Evolutionary conservation across 2,329 filamentous ascomycete species (phyloP).

Genomic region (Furcasterigmium sp.): DNA sequence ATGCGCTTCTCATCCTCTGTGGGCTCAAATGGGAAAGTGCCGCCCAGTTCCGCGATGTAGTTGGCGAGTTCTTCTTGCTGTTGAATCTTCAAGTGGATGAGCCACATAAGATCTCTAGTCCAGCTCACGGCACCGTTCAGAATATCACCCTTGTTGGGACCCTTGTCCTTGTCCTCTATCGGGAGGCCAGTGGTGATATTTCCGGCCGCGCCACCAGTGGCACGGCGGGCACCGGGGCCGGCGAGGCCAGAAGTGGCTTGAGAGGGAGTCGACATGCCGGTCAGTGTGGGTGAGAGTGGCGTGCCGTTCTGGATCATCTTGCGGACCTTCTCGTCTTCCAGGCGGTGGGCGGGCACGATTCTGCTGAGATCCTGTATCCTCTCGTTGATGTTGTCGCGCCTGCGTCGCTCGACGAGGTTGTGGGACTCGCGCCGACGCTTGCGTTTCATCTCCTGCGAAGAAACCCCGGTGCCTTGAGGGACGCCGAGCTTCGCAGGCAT

Average conservation of each 20-base stretch:
- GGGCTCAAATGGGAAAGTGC: constrained; percentile 72
- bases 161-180: constrained; percentile 96
- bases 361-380: constrained; percentile 94
- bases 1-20: constrained; percentile 93
- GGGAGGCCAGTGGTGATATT: constrained; percentile 92
- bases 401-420: constrained; percentile 90
- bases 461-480: constrained; percentile 44
- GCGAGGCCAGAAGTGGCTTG: constrained; percentile 83
- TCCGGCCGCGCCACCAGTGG: constrained; percentile 61
- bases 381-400: constrained; percentile 97
- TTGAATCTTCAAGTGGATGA: constrained; percentile 81
- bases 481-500: constrained; percentile 79
- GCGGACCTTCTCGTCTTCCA: constrained; percentile 95
- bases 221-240: constrained; percentile 76
- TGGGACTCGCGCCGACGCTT: constrained; percentile 89
- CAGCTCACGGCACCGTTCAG: constrained; percentile 95
- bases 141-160: constrained; percentile 97
- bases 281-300: constrained; percentile 77
- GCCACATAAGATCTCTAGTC: constrained; percentile 98
- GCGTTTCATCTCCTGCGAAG: constrained; percentile 89
- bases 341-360: constrained; percentile 82
- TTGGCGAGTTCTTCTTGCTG: constrained; percentile 84
- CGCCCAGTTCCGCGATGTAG: constrained; percentile 65
- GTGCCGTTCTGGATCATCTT: constrained; percentile 93
- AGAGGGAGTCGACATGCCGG: constrained; percentile 62